A percentile compares a stretch with the other conserved stretches of the same genome.
Evolutionary conservation across 805 yeast genomes (phyloP).

Genomic region (Candida stauntonica): DNA sequence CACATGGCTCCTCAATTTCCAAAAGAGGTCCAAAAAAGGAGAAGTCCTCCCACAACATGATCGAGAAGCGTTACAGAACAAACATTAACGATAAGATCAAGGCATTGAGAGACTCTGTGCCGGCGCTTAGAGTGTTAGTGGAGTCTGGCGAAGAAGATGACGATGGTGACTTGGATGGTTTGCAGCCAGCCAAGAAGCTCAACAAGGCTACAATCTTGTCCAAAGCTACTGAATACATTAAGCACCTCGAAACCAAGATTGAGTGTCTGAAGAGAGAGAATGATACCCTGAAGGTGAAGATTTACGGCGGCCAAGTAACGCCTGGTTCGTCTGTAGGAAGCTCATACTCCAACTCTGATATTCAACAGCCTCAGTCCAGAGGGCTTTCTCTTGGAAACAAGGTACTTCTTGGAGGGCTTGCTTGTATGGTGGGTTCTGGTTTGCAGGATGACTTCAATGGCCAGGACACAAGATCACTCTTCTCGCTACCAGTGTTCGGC

Average conservation of each 20-base stretch:
- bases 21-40: constrained; percentile 35
- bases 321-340: constrained; percentile 21
- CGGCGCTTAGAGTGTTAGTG: constrained; percentile 47
- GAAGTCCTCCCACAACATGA: constrained; percentile 63
- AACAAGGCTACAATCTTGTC: constrained; percentile 74
- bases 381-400: constrained; percentile 36
- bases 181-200: constrained; percentile 69
- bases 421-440: constrained; percentile 59
- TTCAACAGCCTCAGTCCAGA: constrained; percentile 6
- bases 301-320: constrained; percentile 22
- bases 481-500: constrained; percentile 42
- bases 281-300: constrained; percentile 31
- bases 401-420: constrained; percentile 58
- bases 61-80: constrained; percentile 68
- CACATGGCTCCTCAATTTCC: constrained; percentile 21
- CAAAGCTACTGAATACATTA: constrained; percentile 75
- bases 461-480: constrained; percentile 39
- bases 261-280: constrained; percentile 46
- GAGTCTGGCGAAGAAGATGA: constrained; percentile 48
- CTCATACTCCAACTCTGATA: constrained; percentile 11
- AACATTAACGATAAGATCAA: constrained; percentile 66
- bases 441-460: constrained; percentile 47
- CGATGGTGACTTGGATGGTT: constrained; percentile 65
- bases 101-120: constrained; percentile 61
- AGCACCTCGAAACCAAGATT: constrained; percentile 64